Evolutionary conservation across 345 rosid species (phyloP), one percentile per base, ranked within the genome.

Genomic region (Garcia nutans): DNA sequence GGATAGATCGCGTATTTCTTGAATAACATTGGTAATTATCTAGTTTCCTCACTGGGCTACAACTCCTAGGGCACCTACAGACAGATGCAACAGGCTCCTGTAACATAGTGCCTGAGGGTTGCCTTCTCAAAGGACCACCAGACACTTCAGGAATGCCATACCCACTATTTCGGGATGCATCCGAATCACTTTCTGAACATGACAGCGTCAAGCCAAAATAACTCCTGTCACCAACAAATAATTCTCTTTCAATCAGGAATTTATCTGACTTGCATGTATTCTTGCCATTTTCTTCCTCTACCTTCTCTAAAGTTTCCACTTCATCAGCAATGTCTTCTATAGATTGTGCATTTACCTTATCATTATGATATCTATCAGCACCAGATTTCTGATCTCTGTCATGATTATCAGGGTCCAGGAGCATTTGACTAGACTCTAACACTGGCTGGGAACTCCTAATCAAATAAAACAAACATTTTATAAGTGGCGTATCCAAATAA

Each of bases 211-310:
- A 84, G 79, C 85, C 81, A 75, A 82, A 70, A 74, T 74, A 78
- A 84, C 81, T 80, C 68, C 10, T 77, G 64, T 82, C 84, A 59
- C 82, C 80, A 66, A n/a, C 82, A 79, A 90, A 85, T 77, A 82
- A 58, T 79, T 82, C 89, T 61, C 79, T 74, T 69, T 85, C 84
- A 26, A 50, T 45, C 67, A 78, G 68, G 77, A 68, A 80, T 58
- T 82, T 68, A 82, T 82, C 80, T 37, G 80, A 61, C 42, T 71
- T 54, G 78, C 78, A 72, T 45, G 73, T 70, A 76, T 55, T 77
- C 76, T 70, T 59, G 64, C 44, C 72, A 72, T 57, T 70, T 72
- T 75, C 85, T 74, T 76, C 79, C 81, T 79, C 74, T 69, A 76
- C 75, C 49, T 77, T 77, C 28, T 77, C 70, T 15, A 63, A 57